Base-by-base conservation (phyloP, 1,139 yeast genomes). In the Pichia sorboxylosa region DNA sequence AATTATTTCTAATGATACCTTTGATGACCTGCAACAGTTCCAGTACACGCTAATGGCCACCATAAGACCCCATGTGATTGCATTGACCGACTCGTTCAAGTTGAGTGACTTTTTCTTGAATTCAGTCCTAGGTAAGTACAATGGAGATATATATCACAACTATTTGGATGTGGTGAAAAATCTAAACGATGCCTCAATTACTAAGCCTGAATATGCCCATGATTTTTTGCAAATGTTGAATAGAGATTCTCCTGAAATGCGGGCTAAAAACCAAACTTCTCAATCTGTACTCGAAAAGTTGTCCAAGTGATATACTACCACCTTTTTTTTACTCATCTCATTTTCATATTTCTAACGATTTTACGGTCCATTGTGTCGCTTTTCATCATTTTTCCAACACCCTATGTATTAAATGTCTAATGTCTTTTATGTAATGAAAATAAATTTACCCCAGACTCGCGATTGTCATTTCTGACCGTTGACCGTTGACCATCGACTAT, bases 61-160 rank as follows among this genome's bases (percentile, higher is more conserved):
- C 27, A 48, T 78, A 35, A 70, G 96, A 55, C 74, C 75, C 29
- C 77, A 80, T 49, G 80, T 78, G 36, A 73, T 84, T 52, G 82
- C 83, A 14, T 65, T 82, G 47, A 81, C 94, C n/a, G 97, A 87
- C 58, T 70, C 29, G 5, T 87, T 87, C 69, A 77, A 79, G 60
- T 68, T 80, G 51, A 73, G 87, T 24, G 96, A 87, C 58, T 81
- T 72, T 61, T 70, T 80, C 59, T 69, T 87, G 54, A 83, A 85
- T 59, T 73, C 96, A 2, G 78, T 94, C 22, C 69, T 87, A 42
- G 97, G 96, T 41, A 68, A 65, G 48, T 80, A 70, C 57, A 76
- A 83, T 49, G 97, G 97, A 44, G 80, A 85, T 54, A 76, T 83
- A 36, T 87, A 85, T 63, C 77, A 76, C 55, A 74, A 82, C 57